phyloP scores from a whole-genome alignment of 2,329 filamentous ascomycete genomes.

The Diaporthe sp. region DNA sequence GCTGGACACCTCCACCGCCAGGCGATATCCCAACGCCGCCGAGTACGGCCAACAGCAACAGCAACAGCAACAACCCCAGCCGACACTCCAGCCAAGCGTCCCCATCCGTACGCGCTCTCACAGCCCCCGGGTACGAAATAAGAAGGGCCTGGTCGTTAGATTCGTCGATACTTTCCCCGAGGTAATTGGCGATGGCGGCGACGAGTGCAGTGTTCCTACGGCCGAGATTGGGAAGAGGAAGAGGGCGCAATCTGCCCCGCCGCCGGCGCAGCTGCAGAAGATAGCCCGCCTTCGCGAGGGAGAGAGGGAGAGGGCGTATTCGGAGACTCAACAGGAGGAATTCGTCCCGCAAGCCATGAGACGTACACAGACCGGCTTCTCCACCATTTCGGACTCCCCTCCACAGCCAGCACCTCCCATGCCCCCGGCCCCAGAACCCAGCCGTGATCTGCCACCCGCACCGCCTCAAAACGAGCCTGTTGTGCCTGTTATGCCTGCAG shows the following conservation, averaged over 20 bases:
- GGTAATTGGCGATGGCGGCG: slow-evolving; percentile 91
- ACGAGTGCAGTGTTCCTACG: slow-evolving; percentile 82
- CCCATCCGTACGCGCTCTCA: slow-evolving; percentile 57
- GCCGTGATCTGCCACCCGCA: slow-evolving; percentile 43
- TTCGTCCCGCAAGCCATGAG: slow-evolving; percentile 69
- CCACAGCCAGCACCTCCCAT: slow-evolving; percentile 33
- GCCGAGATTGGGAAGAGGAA: slow-evolving; percentile 77
- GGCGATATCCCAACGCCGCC: slow-evolving; percentile 68
- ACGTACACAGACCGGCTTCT: slow-evolving; percentile 70
- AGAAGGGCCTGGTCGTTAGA: slow-evolving; percentile 79
- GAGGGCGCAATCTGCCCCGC: slow-evolving; percentile 54
- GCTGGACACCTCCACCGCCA: slow-evolving; percentile 68
- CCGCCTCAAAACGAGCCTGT: slow-evolving; percentile 40
- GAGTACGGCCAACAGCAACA: slow-evolving; percentile 52
- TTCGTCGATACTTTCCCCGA: slow-evolving; percentile 82
- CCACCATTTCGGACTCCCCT: slow-evolving; percentile 49
- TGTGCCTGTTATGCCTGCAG: slow-evolving; percentile 53
- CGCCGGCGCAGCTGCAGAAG: slow-evolving; percentile 41
- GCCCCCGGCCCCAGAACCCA: slow-evolving; percentile 45
- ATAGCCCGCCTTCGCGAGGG: slow-evolving; percentile 47
- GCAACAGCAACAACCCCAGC: slow-evolving; percentile 42
- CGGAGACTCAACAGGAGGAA: slow-evolving; percentile 55
- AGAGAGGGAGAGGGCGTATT: slow-evolving; percentile 46
- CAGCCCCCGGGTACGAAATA: slow-evolving; percentile 60
- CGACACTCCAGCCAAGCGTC: slow-evolving; percentile 49